phyloP scores from a whole-genome alignment of 805 yeast species.

The Clavispora asparagi region DNA sequence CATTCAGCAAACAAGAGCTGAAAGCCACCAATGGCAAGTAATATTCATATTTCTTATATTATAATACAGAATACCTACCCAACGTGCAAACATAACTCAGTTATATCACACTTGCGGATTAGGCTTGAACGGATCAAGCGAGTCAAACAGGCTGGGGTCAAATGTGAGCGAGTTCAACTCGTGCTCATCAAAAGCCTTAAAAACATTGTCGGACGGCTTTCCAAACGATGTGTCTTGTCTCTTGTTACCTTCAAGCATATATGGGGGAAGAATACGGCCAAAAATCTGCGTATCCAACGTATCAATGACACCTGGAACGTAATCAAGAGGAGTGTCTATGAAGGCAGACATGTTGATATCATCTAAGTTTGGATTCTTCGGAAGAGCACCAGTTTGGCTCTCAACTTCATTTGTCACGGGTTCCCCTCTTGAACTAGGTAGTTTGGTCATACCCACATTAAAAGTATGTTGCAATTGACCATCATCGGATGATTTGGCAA shows the following conservation, averaged over 20 bases:
- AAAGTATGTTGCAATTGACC: not conserved
- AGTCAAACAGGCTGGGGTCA: conserved; percentile 2
- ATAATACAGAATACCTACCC: not conserved
- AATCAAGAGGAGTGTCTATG: conserved; percentile 23
- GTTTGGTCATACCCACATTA: not conserved
- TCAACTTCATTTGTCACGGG: not conserved
- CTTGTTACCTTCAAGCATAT: conserved; percentile 50
- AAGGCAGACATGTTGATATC: not conserved
- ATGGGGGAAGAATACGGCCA: conserved; percentile 80
- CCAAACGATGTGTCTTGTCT: not conserved
- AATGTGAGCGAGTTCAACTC: not conserved
- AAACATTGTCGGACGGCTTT: conserved; percentile 1
- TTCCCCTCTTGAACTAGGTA: not conserved
- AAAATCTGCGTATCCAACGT: conserved; percentile 79
- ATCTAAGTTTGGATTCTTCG: too few species aligned
- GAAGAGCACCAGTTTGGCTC: too few species aligned
- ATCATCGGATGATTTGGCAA: not conserved
- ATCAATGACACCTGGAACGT: conserved; percentile 81
- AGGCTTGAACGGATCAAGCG: conserved; percentile 18
- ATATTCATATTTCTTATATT: not conserved
- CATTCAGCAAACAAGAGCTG: too few species aligned
- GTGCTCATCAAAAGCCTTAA: conserved; percentile 1
- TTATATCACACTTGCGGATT: not conserved
- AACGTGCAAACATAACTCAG: not conserved
- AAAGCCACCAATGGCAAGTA: not conserved